Conservation (phyloP, 768 basidiomycete genomes). For the Mycena haematopus region DNA sequence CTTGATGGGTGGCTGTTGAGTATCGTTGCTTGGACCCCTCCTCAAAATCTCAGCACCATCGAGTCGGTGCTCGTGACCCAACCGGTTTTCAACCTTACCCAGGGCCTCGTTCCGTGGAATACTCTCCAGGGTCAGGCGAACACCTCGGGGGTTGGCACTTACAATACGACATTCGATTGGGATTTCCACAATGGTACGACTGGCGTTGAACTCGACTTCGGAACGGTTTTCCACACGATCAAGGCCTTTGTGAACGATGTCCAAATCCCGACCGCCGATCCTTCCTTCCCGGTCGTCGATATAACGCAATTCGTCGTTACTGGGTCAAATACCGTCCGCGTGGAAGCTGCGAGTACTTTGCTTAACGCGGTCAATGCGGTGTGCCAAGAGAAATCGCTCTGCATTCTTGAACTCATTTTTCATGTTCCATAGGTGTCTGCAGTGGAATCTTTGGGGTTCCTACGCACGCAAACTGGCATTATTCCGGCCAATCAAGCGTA, state of each 20-base stretch:
- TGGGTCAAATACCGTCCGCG: constrained; percentile 22
- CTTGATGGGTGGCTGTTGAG: constrained; percentile 22
- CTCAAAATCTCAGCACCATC: constrained; percentile 21
- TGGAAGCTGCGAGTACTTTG: constrained; percentile 26
- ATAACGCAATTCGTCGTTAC: constrained; percentile 19
- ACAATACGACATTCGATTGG: constrained; percentile 26
- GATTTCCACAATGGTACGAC: constrained; percentile 10
- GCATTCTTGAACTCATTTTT: background rate
- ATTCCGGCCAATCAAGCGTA: constrained; percentile 17
- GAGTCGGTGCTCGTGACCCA: constrained; percentile 23
- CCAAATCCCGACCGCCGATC: constrained; percentile 27
- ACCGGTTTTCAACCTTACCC: constrained; percentile 22
- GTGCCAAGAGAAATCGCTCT: background rate
- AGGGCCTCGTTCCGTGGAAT: constrained; percentile 27
- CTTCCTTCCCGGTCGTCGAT: constrained; percentile 22
- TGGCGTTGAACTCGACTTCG: constrained; percentile 25
- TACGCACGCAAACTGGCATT: constrained; percentile 13
- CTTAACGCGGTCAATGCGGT: constrained; percentile 29
- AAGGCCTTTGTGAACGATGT: constrained; percentile 27
- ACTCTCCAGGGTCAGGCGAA: constrained; percentile 16
- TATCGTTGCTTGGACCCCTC: constrained; percentile 29
- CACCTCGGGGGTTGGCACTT: constrained; percentile 28
- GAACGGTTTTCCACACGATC: constrained; percentile 26
- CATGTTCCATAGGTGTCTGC: constrained; percentile 10
- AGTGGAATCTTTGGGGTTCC: constrained; percentile 16